Percentiles rank a stretch among this genome's conserved stretches.
These are phyloP conservation scores for Colletotrichum agaves DNA, from an alignment of 2,329 filamentous ascomycete species.

Conservation along the genomic window DNA sequence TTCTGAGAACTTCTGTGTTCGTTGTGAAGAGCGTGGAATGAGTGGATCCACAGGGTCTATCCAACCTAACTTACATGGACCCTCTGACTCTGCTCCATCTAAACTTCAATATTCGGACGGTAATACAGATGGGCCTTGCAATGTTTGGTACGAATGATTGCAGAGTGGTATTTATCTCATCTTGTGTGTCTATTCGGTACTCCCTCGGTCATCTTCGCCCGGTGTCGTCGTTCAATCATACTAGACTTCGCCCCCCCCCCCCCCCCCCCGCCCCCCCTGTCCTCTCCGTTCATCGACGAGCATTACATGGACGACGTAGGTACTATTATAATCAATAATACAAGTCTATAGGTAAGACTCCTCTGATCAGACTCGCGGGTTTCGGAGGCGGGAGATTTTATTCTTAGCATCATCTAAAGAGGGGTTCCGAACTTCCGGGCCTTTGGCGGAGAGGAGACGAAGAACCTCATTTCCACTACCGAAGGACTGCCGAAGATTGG, in stretches of 20 bases:
- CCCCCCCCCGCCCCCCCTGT: no score
- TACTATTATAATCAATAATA: neutral
- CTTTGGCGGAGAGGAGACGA: neutral
- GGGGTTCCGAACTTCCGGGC: neutral
- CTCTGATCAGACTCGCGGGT: neutral
- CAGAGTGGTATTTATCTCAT: neutral
- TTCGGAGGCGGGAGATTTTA: neutral
- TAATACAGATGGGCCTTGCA: neutral
- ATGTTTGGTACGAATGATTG: no score
- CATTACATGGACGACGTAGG: neutral
- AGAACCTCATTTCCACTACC: neutral
- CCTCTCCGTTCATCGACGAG: neutral
- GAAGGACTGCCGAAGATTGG: neutral
- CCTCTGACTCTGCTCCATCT: neutral
- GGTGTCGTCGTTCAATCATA: no score
- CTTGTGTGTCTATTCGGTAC: no score
- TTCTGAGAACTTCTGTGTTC: neutral
- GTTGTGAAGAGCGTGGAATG: neutral
- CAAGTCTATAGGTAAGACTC: neutral
- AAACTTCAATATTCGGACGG: neutral
- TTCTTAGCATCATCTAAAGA: neutral
- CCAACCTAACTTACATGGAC: no score
- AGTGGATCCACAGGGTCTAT: neutral
- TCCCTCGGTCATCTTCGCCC: no score
- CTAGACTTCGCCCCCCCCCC: no score